phyloP scores from a whole-genome alignment of 805 yeast species.

The Saturnispora zaruensis region DNA sequence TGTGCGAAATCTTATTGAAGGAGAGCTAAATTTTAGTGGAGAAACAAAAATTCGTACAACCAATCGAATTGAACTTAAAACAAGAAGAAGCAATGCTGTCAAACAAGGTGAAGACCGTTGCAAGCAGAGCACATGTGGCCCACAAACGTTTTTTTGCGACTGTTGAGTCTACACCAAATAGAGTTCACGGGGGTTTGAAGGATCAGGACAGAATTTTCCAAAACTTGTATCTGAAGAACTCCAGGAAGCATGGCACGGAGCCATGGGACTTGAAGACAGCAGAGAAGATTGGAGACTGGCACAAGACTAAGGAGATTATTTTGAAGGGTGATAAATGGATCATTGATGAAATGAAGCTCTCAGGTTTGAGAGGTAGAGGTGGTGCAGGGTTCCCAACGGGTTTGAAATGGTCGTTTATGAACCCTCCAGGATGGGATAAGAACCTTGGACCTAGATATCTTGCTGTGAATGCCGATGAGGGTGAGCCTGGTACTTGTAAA shows the following conservation, averaged over 20 bases:
- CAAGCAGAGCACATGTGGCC: background rate
- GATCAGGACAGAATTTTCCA: slow-evolving; percentile 86
- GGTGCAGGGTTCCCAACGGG: slow-evolving; percentile 95
- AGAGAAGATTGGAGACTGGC: slow-evolving; percentile 81
- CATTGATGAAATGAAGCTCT: slow-evolving; percentile 75
- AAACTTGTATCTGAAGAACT: slow-evolving; percentile 48
- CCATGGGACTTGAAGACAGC: slow-evolving; percentile 58
- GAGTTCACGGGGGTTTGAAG: slow-evolving; percentile 62
- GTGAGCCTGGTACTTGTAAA: slow-evolving; percentile 92
- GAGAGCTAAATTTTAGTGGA: background rate
- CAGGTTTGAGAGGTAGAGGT: slow-evolving; percentile 86
- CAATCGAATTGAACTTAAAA: slow-evolving; percentile 6
- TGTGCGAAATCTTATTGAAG: background rate
- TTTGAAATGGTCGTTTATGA: slow-evolving; percentile 87
- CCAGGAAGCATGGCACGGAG: slow-evolving; percentile 53
- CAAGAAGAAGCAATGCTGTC: slow-evolving; percentile 11
- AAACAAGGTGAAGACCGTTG: background rate
- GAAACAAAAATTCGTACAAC: slow-evolving; percentile 2
- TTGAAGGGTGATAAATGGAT: slow-evolving; percentile 85
- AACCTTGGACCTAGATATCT: slow-evolving; percentile 82
- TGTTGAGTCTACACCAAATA: slow-evolving; percentile 41
- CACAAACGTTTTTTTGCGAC: slow-evolving; percentile 30
- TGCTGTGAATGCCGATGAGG: slow-evolving; percentile 90
- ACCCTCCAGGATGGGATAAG: slow-evolving; percentile 93
- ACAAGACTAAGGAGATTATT: slow-evolving; percentile 79